Evolutionary conservation across 2,329 filamentous ascomycete species (phyloP), one percentile per base, ranked within the genome.

Genomic region (Aspergillus oerlinghausenensis): DNA sequence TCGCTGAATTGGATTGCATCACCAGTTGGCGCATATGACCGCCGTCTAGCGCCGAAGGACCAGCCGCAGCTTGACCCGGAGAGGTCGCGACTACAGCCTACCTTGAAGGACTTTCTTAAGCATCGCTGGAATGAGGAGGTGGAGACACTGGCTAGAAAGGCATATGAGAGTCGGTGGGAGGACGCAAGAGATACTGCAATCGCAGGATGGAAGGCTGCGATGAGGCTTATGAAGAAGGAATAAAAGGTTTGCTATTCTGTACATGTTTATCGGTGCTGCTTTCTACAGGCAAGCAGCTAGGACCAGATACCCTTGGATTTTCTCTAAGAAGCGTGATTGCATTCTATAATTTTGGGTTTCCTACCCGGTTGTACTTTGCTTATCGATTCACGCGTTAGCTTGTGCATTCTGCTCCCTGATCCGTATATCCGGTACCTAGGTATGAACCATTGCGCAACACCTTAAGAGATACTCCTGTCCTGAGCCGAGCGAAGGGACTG

Each of bases 81-180:
- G 11, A 21, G 21, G 21, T 23, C 43, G 6, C 52, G 9, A 55
- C 51, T 28, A 47, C 29, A 49, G 51, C 79, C 81, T 28, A 79
- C 80, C 50, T 76, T 89, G 51, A 70, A 85, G 54, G 88, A 92
- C 69, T 78, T 84, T 38, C 80, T 87, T 65, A 93, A 93, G 77
- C 87, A 89, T 67, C 79, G 84, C 58, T 93, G 89, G 89, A 93
- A 94, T 72, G 74, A 81, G 51, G 89, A 93, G 73, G 74, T 93
- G 38, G 82, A 88, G 70, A 79, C 80, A 59, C 80, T 87, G 52
- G 87, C 88, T 55, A 80, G 79, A 57, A 87, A 84, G 80, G 82
- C 84, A 55, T 84, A 91, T 73, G 80, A 75, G 35, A 85, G 82
- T 59, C 83, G 88, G 70, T 90, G 87, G 87, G 75, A 78, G 50